These are phyloP conservation scores for Teratosphaeria epicoccoides DNA, from an alignment of 2,329 filamentous ascomycete species.

Conservation along the genomic window DNA sequence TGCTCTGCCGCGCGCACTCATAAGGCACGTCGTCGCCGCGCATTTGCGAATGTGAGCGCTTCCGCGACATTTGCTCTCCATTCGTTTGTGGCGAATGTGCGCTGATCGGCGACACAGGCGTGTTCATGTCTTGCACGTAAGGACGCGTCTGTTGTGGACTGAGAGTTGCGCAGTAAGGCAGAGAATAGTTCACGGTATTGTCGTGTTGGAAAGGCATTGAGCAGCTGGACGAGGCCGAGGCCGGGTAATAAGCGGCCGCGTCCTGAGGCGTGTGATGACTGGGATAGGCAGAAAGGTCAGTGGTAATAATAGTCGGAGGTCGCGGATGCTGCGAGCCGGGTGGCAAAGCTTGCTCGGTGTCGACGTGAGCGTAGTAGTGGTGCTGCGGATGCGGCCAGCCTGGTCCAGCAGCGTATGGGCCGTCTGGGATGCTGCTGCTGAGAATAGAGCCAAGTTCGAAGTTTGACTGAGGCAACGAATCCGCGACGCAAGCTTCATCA, in stretches of 20 bases:
- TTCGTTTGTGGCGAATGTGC: conserved; percentile 15
- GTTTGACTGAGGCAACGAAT: conserved; percentile 11
- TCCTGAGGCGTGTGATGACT: conserved; percentile 15
- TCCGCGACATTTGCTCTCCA: conserved; percentile 15
- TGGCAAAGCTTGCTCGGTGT: conserved; percentile 9
- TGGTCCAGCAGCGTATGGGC: conserved; percentile 5
- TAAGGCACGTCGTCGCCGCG: conserved; percentile 4
- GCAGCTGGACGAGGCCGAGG: conserved; percentile 10
- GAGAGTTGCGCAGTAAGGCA: background rate
- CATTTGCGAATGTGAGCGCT: conserved; percentile 23
- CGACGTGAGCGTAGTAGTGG: conserved; percentile 1
- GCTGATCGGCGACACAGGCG: conserved; percentile 18
- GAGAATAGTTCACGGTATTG: background rate
- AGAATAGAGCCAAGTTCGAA: conserved; percentile 1
- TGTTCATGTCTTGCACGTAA: conserved; percentile 15
- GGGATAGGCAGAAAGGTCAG: conserved; percentile 8
- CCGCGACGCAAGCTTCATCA: background rate
- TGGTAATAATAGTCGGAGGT: conserved; percentile 16
- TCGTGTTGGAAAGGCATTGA: conserved; percentile 12
- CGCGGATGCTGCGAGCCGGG: conserved; percentile 6
- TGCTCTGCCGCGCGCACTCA: background rate
- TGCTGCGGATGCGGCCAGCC: background rate
- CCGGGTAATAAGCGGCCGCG: conserved; percentile 6
- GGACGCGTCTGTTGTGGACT: conserved; percentile 3
- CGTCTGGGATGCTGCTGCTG: conserved; percentile 1